Conservation (phyloP, 495 filamentous ascomycete genomes). For the Penicillium fimorum region DNA sequence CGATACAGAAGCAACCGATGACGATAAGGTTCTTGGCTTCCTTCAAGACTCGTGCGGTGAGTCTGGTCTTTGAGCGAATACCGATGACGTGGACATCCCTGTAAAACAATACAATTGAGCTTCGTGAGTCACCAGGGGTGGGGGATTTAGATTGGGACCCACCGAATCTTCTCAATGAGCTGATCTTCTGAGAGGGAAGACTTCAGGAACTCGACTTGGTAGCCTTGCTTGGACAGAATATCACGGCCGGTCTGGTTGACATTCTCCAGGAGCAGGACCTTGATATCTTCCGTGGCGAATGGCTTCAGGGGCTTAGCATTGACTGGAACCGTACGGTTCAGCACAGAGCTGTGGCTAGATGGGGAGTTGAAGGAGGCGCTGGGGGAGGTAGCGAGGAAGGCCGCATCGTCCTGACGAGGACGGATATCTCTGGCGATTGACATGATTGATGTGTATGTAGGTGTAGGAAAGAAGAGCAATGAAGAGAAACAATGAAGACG, state of each 20-base stretch:
- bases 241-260: slow-evolving; percentile 87
- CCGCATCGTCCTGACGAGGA: slow-evolving; percentile 31
- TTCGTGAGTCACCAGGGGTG: slow-evolving; percentile 7
- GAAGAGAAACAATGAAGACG: neutral
- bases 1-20: slow-evolving; percentile 98
- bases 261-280: slow-evolving; percentile 94
- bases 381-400: slow-evolving; percentile 60
- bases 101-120: slow-evolving; percentile 8
- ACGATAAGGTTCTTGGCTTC: slow-evolving; percentile 94
- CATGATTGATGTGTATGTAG: slow-evolving; percentile 11
- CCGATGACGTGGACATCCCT: slow-evolving; percentile 97
- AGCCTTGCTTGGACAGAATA: slow-evolving; percentile 79
- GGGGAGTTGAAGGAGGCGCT: slow-evolving; percentile 63
- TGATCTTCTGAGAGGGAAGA: slow-evolving; percentile 86
- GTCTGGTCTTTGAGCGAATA: slow-evolving; percentile 95
- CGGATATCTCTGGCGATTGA: slow-evolving; percentile 35
- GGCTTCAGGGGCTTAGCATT: slow-evolving; percentile 84
- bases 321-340: slow-evolving; percentile 34
- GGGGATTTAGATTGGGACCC: slow-evolving; percentile 15
- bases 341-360: slow-evolving; percentile 44
- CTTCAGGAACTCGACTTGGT: slow-evolving; percentile 93
- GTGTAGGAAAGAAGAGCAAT: neutral
- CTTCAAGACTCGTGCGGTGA: slow-evolving; percentile 78
- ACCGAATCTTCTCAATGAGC: slow-evolving; percentile 96
- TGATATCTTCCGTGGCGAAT: slow-evolving; percentile 92